A percentile compares a stretch with the other conserved stretches of the same genome.
Conservation (phyloP, 164 flowering plant genomes). For the Houttuynia cordata region DNA sequence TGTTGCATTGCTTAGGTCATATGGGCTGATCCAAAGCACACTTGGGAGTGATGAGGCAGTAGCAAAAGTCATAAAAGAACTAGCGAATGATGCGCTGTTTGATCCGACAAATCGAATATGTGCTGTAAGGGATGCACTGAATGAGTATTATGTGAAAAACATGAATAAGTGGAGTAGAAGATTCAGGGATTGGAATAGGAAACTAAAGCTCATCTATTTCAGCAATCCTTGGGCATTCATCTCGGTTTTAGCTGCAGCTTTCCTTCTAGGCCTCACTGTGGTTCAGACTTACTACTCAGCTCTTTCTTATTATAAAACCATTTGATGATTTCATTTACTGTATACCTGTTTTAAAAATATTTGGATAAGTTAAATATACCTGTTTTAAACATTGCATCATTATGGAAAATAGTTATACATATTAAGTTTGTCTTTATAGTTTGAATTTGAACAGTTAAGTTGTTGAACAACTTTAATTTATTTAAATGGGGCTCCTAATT, state of each 20-base stretch:
- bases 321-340: not conserved
- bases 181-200: constrained; percentile 2
- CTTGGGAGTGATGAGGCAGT: constrained; percentile 1
- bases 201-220: constrained; percentile 4
- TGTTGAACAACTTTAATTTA: no score
- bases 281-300: constrained; percentile 8
- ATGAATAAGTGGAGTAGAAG: not conserved
- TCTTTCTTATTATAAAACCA: not conserved
- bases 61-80: not conserved
- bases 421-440: no score
- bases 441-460: no score
- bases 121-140: not conserved
- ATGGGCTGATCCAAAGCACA: not conserved
- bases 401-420: no score
- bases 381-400: no score
- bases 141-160: not conserved
- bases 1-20: not conserved
- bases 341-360: no score
- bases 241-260: constrained; percentile 11
- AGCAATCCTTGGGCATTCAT: constrained; percentile 11
- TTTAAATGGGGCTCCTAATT: no score
- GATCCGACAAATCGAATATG: not conserved
- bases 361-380: no score
- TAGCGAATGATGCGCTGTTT: not conserved
- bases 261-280: constrained; percentile 10